Percentiles rank a stretch among this genome's conserved stretches.
Evolutionary conservation across 768 basidiomycete species (phyloP).

Genomic region (Fibroporia radiculosa): DNA sequence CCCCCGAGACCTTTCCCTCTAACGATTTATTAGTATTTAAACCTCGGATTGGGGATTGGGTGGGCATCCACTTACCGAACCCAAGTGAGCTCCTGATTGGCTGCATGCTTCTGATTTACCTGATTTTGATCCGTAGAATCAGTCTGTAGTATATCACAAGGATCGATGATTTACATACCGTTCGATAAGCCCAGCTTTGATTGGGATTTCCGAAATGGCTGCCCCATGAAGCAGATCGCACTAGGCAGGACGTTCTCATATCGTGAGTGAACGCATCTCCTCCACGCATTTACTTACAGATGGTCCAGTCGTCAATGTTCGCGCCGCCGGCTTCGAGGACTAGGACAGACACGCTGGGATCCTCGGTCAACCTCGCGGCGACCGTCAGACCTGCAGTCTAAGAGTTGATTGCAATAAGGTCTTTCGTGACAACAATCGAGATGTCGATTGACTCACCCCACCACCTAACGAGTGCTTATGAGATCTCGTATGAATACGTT

Average conservation of each 20-base stretch:
- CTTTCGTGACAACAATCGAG: neutral
- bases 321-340: constrained; percentile 27
- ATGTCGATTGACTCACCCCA: constrained; percentile 15
- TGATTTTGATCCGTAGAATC: too few species aligned
- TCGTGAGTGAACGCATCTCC: too few species aligned
- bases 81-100: too few species aligned
- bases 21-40: neutral
- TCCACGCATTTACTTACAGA: constrained; percentile 9
- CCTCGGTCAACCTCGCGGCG: constrained; percentile 31
- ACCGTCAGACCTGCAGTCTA: constrained; percentile 31
- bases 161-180: constrained; percentile 11
- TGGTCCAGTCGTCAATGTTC: constrained; percentile 9
- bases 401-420: neutral
- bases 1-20: constrained; percentile 22
- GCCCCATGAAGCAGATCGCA: constrained; percentile 11
- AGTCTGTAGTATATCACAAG: too few species aligned
- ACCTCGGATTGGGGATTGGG: too few species aligned
- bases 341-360: constrained; percentile 28
- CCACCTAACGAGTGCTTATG: constrained; percentile 6
- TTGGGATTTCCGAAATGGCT: constrained; percentile 14
- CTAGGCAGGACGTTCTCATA: constrained; percentile 4
- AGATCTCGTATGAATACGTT: neutral
- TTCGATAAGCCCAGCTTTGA: constrained; percentile 14
- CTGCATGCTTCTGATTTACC: too few species aligned
- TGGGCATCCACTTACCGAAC: too few species aligned